Base-by-base conservation (phyloP, 1,284 basidiomycete genomes). In the Rhodotorula glutinis region DNA sequence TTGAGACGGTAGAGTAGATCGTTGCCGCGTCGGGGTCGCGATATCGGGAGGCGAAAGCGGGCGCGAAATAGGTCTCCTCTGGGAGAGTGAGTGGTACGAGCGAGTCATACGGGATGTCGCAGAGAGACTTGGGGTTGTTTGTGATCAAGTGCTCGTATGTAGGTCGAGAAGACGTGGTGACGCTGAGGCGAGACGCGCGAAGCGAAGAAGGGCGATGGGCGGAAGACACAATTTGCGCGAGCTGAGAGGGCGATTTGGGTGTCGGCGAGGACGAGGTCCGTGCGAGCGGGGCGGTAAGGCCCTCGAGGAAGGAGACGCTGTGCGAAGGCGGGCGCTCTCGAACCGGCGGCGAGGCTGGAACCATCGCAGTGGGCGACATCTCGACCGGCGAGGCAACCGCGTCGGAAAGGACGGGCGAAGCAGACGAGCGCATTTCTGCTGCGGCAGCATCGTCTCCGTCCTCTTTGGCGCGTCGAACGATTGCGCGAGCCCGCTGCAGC, bases 71-170 rank as follows among this genome's bases (percentile, higher is more conserved):
- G 0, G 87, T 83, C 63, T 88, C 87, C 75, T 89, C 87, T 8
- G 89, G 87, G 8, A 87, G 87, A 5, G 87, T 84, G 8, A 97
- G 84, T 54, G 85, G 85, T 29, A 97, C 84, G 25, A 95, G 85
- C 66, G 86, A 87, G 70, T 87, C 85, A 77, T 88, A 89, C 0
- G 92, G 88, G n/a, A 95, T 84, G 8, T 87, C 89, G 70, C 85
- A 82, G 71, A 83, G 80, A 23, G 81, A 80, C 38, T 81, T 78
- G 47, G 84, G 82, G 27, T 59, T 67, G 5, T 47, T 38, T 21
- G 57, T 27, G 25, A 53, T 7, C 46, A 56, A 38, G 13, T 64
- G 53, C 5, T 63, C 59, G 56, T 64, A 47, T 1, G 69, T 46
- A 10, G 60, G 65, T 4, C 62, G 66, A 19, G 44, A 8, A 8